Base-by-base conservation (phyloP, 2,329 filamentous ascomycete species). In the Sarocladium kiliense region DNA sequence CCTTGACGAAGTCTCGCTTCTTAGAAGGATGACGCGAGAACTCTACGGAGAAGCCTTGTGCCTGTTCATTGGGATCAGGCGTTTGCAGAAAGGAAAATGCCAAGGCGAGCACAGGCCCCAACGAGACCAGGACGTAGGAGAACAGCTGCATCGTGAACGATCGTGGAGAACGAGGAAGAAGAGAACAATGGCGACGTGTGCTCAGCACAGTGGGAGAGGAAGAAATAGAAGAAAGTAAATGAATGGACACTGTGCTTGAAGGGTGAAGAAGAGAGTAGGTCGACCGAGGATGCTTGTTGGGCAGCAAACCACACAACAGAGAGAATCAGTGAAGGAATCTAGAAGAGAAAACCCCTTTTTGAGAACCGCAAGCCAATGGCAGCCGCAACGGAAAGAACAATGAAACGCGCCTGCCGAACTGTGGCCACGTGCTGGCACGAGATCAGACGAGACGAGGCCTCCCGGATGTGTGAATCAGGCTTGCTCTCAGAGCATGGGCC, bases 1-100 rank as follows among this genome's bases (percentile, higher is more conserved):
- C 70, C 18, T 61, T 61, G 12, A 66, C 58, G 58, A 71, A 72
- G 54, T 70, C 60, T 16, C 64, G 62, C 55, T 63, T 62, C n/a
- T 56, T 58, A 12, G 57, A 53, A 11, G 54, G 54, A 2, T 58
- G 62, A 36, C 62, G 61, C 45, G 44, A 54, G 37, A 65, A 66
- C 4, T 63, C 56, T 6, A 72, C 54, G 1, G 67, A 68, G 54
- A 72, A 72, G 18, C 44, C 55, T 30, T 18, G 7, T 3, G 18
- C 4, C 12, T 36, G 44, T 23, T 44, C 26, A 11, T n/a, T 37
- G 26, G n/a, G 53, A 30, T 36, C 39, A 6, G 19, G 44, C 3
- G 5, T 41, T 27, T 34, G 10, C 3, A 51, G 47, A 16, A 34
- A 51, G 26, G 65, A 60, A 7, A 57, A 42, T 18, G 26, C 58